Evolutionary conservation across 2,329 filamentous ascomycete genomes (phyloP).

Genomic region (Penicillium verrucosum): DNA sequence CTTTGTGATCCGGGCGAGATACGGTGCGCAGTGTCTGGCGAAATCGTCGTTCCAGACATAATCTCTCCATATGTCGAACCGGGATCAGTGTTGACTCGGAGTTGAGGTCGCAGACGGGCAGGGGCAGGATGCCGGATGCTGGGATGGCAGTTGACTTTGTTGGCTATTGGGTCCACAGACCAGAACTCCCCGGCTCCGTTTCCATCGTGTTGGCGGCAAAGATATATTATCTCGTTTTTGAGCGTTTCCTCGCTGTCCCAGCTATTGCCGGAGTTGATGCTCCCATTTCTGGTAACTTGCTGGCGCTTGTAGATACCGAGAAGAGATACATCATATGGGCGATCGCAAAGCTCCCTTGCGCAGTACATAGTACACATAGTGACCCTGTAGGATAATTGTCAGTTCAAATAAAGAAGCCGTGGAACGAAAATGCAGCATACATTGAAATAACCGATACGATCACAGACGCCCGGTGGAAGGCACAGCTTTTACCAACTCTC

Average conservation of each 20-base stretch:
- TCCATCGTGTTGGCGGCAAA: constrained; percentile 36
- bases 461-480: constrained; percentile 35
- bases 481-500: constrained; percentile 37
- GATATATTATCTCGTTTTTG: constrained; percentile 38
- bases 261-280: constrained; percentile 34
- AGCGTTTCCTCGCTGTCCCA: constrained; percentile 37
- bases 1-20: constrained; percentile 21
- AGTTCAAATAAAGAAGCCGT: not conserved
- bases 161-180: constrained; percentile 23
- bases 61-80: constrained; percentile 30
- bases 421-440: constrained; percentile 23
- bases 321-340: constrained; percentile 39
- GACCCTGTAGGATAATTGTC: constrained; percentile 21
- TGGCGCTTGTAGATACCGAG: constrained; percentile 34
- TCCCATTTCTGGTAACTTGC: constrained; percentile 23
- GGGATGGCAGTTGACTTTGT: constrained; percentile 28
- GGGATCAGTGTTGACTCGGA: constrained; percentile 30
- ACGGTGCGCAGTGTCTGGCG: constrained; percentile 19
- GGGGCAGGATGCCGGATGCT: constrained; percentile 34
- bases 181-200: constrained; percentile 26
- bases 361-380: constrained; percentile 39
- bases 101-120: constrained; percentile 29
- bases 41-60: constrained; percentile 27
- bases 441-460: constrained; percentile 35
- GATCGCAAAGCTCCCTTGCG: constrained; percentile 36